Evolutionary conservation across 306 rosid genomes (phyloP), one percentile per base, ranked within the genome.

Genomic region (Gynostemma pentaphyllum): DNA sequence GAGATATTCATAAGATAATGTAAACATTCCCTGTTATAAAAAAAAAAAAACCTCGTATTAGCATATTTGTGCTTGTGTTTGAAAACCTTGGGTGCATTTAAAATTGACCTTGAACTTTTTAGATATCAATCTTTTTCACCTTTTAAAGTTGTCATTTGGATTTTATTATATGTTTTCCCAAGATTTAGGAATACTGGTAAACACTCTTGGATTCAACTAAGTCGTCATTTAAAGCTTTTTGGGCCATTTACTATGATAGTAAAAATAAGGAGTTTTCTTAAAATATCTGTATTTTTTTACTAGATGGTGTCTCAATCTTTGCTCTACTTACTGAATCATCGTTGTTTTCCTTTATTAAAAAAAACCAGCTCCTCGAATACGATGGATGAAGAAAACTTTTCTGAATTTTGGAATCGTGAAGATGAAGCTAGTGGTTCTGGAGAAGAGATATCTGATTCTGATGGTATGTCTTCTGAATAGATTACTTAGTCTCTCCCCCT

Each of bases 361-460:
- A 78, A 39, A 60, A 36, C 23, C 65, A 92, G 95, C n/a, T n/a
- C n/a, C 80, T 77, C 78, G 3, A 70, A 66, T 72, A 66, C 24
- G 66, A 52, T 51, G 36, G 74, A 40, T 10, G 68, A 78, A 68
- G 77, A 77, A 45, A 78, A 71, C 46, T 55, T 69, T 44, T 88
- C 96, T 67, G 98, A 92, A 72, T 92, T 88, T 81, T 92, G 98
- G 98, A 92, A 79, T 78, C 90, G 70, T 16, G 77, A 74, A 30
- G 94, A 88, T 48, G 92, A 86, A 62, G 80, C 66, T 45, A 77
- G 82, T 75, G 82, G 75, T 62, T 86, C 90, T 62, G 96, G 87
- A 65, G 98, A 87, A 26, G 96, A 86, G 65, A 92, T 92, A 67
- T 92, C 96, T 62, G 84, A 79, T 62, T 79, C 83, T 32, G 95